A percentile compares a stretch with the other conserved stretches of the same genome.
phyloP scores from a whole-genome alignment of 2,329 filamentous ascomycete genomes.

The Cladosporium oxysporum region DNA sequence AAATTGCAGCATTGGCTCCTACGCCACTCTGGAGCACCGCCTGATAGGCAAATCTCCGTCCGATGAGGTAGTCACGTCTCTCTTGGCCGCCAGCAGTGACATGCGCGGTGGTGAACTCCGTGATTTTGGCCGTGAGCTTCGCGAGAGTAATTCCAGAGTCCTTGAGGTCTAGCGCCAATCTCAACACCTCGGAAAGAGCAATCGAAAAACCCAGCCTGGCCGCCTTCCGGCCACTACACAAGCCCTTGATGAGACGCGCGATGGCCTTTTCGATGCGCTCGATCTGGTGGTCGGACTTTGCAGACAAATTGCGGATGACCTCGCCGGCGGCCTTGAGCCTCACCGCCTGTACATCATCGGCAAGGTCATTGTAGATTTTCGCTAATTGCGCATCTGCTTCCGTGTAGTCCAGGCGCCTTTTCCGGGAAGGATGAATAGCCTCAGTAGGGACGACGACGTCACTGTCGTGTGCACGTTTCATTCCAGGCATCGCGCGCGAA shows the following conservation, averaged over 20 bases:
- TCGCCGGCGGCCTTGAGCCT: slow-evolving; percentile 49
- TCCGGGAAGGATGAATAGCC: slow-evolving; percentile 34
- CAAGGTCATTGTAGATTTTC: slow-evolving; percentile 49
- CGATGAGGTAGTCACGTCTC: slow-evolving; percentile 81
- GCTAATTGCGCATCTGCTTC: slow-evolving; percentile 46
- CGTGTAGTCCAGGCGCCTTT: slow-evolving; percentile 39
- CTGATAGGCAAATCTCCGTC: slow-evolving; percentile 83
- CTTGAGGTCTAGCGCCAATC: slow-evolving; percentile 56
- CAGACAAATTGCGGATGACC: slow-evolving; percentile 45
- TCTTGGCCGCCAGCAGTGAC: slow-evolving; percentile 66
- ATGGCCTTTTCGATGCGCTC: slow-evolving; percentile 44
- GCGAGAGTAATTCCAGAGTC: slow-evolving; percentile 33
- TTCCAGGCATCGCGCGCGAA: slow-evolving; percentile 11
- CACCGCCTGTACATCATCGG: slow-evolving; percentile 47
- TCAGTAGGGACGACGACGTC: slow-evolving; percentile 22
- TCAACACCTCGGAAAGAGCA: slow-evolving; percentile 78
- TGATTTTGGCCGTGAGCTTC: slow-evolving; percentile 53
- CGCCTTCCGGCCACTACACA: slow-evolving; percentile 87
- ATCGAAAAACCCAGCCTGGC: slow-evolving; percentile 87
- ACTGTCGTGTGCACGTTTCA: slow-evolving; percentile 29
- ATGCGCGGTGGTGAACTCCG: slow-evolving; percentile 53
- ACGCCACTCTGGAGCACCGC: slow-evolving; percentile 79
- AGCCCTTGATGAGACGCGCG: slow-evolving; percentile 71
- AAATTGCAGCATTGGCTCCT: slow-evolving; percentile 60
- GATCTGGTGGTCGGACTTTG: slow-evolving; percentile 39